phyloP scores from a whole-genome alignment of 495 filamentous ascomycete species.

The Podospora anserina region DNA sequence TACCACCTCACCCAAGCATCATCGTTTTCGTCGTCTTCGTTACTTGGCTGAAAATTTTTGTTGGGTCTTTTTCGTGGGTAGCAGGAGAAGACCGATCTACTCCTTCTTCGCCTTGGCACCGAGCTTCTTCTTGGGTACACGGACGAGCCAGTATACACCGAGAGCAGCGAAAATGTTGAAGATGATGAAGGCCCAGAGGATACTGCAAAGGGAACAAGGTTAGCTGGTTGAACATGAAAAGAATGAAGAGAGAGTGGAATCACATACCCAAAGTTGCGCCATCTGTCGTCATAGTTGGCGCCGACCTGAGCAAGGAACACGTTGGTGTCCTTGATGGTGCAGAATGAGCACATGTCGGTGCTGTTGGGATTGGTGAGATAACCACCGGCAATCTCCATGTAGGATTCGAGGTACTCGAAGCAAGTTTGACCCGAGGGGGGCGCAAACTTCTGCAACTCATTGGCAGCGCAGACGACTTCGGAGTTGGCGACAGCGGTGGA shows the following conservation, averaged over 20 bases:
- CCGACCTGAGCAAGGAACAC: constrained; percentile 52
- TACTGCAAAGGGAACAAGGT: constrained; percentile 23
- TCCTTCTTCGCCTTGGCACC: constrained; percentile 32
- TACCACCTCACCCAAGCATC: neutral
- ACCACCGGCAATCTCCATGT: constrained; percentile 47
- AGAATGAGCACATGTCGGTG: constrained; percentile 58
- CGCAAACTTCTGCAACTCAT: constrained; percentile 57
- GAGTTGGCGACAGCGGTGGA: constrained; percentile 60
- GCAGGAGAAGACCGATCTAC: constrained; percentile 2
- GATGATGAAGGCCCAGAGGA: constrained; percentile 64
- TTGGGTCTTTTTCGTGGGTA: neutral
- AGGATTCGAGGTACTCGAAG: constrained; percentile 53
- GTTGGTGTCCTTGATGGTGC: constrained; percentile 59
- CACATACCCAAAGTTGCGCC: constrained; percentile 65
- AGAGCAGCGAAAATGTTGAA: constrained; percentile 75
- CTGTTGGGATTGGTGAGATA: constrained; percentile 52
- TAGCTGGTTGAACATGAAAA: constrained; percentile 14
- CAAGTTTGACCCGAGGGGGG: constrained; percentile 56
- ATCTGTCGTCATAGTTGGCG: constrained; percentile 54
- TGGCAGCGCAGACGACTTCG: constrained; percentile 54
- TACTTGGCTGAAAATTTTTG: neutral
- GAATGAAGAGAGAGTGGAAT: neutral
- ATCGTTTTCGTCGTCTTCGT: neutral
- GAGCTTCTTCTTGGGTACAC: constrained; percentile 66
- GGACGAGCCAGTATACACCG: constrained; percentile 71